Percentiles rank a stretch among this genome's conserved stretches.
These are phyloP conservation scores for Aureobasidium sp. DNA, from an alignment of 2,329 filamentous ascomycete species.

Conservation along the genomic window DNA sequence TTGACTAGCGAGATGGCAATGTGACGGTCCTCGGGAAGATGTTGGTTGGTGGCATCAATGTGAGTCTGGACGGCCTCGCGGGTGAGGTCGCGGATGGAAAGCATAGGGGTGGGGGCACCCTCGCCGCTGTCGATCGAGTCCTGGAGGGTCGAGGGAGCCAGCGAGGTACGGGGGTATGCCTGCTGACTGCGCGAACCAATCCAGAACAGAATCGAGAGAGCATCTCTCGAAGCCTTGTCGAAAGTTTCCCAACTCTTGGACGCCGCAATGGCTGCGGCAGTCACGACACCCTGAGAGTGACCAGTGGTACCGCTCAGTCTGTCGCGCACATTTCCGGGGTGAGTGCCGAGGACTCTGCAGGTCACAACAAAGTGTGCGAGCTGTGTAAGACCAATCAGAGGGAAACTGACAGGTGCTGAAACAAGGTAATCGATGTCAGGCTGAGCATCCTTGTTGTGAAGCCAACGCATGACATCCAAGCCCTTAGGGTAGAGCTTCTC, in stretches of 20 bases:
- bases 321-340: constrained; percentile 80
- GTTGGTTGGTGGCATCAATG: constrained; percentile 93
- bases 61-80: constrained; percentile 86
- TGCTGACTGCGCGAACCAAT: constrained; percentile 96
- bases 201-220: constrained; percentile 94
- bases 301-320: constrained; percentile 82
- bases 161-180: constrained; percentile 87
- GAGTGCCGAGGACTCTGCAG: constrained; percentile 80
- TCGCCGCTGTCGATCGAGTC: constrained; percentile 93
- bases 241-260: constrained; percentile 92
- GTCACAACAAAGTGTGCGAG: constrained; percentile 92
- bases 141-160: constrained; percentile 81
- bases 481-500: constrained; percentile 97
- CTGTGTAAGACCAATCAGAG: constrained; percentile 91
- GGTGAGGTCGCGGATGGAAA: constrained; percentile 90
- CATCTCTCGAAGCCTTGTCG: constrained; percentile 65
- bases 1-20: constrained; percentile 94
- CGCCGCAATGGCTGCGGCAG: constrained; percentile 82
- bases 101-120: constrained; percentile 92
- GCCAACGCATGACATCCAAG: constrained; percentile 89
- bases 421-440: constrained; percentile 92
- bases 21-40: constrained; percentile 83
- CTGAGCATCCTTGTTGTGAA: constrained; percentile 78
- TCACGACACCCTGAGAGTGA: constrained; percentile 93
- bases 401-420: constrained; percentile 89